Evolutionary conservation across 2,329 filamentous ascomycete genomes (phyloP).

Genomic region (Cladosporium sp.): DNA sequence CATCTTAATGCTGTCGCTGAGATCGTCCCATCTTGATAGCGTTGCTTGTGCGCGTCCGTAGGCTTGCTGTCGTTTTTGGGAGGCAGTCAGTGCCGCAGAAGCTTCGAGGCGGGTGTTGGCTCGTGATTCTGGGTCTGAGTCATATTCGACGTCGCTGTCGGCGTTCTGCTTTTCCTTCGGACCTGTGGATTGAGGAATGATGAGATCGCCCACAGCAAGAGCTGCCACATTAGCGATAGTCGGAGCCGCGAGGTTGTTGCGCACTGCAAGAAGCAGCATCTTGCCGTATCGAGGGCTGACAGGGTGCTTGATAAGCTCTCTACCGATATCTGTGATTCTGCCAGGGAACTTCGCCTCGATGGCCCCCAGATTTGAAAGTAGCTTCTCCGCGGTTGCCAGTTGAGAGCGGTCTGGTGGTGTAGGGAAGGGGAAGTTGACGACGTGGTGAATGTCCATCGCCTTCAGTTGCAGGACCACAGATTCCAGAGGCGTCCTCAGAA

Average conservation of each 20-base stretch:
- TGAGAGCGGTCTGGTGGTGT: constrained; percentile 79
- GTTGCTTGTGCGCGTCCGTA: constrained; percentile 74
- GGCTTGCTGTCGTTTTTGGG: constrained; percentile 64
- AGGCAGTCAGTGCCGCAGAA: constrained; percentile 51
- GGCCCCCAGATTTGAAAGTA: constrained; percentile 83
- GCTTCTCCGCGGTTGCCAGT: constrained; percentile 79
- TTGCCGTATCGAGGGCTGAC: constrained; percentile 87
- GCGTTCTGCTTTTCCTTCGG: constrained; percentile 43
- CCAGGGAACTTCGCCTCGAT: constrained; percentile 62
- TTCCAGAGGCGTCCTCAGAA: constrained; percentile 88
- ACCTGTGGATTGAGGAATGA: constrained; percentile 64
- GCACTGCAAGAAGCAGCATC: constrained; percentile 85
- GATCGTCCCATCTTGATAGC: constrained; percentile 79
- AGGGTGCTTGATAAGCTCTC: constrained; percentile 84
- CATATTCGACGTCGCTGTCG: constrained; percentile 53
- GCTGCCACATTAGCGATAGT: constrained; percentile 87
- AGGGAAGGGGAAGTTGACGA: constrained; percentile 94
- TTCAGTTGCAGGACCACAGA: constrained; percentile 88
- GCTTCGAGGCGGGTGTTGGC: constrained; percentile 13
- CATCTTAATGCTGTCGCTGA: constrained; percentile 85
- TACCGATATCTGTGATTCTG: constrained; percentile 76
- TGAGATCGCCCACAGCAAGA: constrained; percentile 84
- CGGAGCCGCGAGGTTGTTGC: constrained; percentile 79
- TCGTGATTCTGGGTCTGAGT: constrained; percentile 17
- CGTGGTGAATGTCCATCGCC: constrained; percentile 85